Evolutionary conservation across 192 early-diverging fungal species (phyloP), one percentile per base, ranked within the genome.

Genomic region (Geranomyces variabilis): DNA sequence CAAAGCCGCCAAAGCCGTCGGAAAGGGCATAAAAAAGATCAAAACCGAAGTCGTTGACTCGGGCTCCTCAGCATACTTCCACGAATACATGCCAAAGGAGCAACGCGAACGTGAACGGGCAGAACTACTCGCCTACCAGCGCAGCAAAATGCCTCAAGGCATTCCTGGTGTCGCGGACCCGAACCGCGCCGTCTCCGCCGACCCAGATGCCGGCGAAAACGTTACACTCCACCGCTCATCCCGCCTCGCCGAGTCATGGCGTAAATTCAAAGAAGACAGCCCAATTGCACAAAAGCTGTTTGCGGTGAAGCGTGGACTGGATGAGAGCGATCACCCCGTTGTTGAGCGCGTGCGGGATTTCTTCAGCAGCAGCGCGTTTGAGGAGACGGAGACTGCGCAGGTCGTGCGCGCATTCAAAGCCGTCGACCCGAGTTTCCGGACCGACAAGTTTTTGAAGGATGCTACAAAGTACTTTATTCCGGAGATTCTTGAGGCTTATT

Each of bases 401-500:
- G 93, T 94, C n/a, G 87, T 98, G 67, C 81, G 86, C 19, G 90
- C 89, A 43, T 87, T 99, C 74, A 87, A 92, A 62, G 79, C 82
- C 44, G 91, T 96, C 24, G 94, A 99, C 61, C 96, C 94, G 8
- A 70, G 75, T 14, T 98, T 99, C 76, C 86, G 83, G 71, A 84
- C 91, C 61, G 93, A 97, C 44, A 81, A 76, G 31, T 98, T 98
- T 76, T 81, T 97, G 83, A 90, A 88, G 77, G 96, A 99, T 70
- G 90, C 90, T 33, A 91, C 94, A 67, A 88, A 90, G 74, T 97
- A 90, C 66, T 93, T 95, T 63, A 83, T 99, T 74, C 96, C 97
- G 10, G 97, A 99, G 74, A 81, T 99, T 60, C 87, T 98, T 75
- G 97, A 99, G 66, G 96, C 94, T 0, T 94, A 96, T 51, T 77